A percentile compares a stretch with the other conserved stretches of the same genome.
These are phyloP conservation scores for Penicillium egyptiacum DNA, from an alignment of 495 filamentous ascomycete genomes.

Conservation along the genomic window DNA sequence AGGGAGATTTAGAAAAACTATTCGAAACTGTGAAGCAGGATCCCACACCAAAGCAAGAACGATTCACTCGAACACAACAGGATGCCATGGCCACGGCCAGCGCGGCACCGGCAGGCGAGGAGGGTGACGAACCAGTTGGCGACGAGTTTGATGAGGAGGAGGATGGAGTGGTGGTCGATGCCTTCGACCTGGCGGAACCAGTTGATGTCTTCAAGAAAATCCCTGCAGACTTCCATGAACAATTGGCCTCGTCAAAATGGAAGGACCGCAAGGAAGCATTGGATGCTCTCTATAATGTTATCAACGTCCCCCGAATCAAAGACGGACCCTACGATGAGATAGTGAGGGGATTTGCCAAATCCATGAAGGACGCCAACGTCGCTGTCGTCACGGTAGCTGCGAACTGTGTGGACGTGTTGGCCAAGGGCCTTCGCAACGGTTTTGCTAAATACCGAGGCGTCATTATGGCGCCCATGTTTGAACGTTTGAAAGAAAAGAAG, in stretches of 20 bases:
- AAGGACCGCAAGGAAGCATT: slow-evolving; percentile 96
- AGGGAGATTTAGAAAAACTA: slow-evolving; percentile 87
- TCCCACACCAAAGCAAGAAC: slow-evolving; percentile 81
- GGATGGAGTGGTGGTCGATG: slow-evolving; percentile 69
- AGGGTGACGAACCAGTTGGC: slow-evolving; percentile 47
- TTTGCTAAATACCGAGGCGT: slow-evolving; percentile 79
- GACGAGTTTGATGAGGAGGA: slow-evolving; percentile 69
- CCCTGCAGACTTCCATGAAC: slow-evolving; percentile 77
- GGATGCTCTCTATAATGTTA: slow-evolving; percentile 70
- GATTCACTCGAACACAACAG: slow-evolving; percentile 86
- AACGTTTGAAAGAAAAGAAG: slow-evolving; percentile 97
- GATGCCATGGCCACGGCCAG: slow-evolving; percentile 71
- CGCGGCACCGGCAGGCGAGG: slow-evolving; percentile 56
- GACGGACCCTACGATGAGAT: slow-evolving; percentile 87
- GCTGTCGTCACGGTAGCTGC: slow-evolving; percentile 91
- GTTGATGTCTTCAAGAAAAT: slow-evolving; percentile 86
- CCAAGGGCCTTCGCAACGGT: slow-evolving; percentile 75
- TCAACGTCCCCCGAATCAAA: slow-evolving; percentile 90
- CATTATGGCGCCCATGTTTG: slow-evolving; percentile 84
- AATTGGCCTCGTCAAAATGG: slow-evolving; percentile 88
- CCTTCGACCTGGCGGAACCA: slow-evolving; percentile 86
- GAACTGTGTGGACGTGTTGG: slow-evolving; percentile 90
- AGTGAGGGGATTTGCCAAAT: slow-evolving; percentile 78
- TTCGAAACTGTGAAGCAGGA: slow-evolving; percentile 94
- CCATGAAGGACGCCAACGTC: slow-evolving; percentile 98